Evolutionary conservation across 768 basidiomycete genomes (phyloP), one percentile per base, ranked within the genome.

Genomic region (Lactarius evosmus): DNA sequence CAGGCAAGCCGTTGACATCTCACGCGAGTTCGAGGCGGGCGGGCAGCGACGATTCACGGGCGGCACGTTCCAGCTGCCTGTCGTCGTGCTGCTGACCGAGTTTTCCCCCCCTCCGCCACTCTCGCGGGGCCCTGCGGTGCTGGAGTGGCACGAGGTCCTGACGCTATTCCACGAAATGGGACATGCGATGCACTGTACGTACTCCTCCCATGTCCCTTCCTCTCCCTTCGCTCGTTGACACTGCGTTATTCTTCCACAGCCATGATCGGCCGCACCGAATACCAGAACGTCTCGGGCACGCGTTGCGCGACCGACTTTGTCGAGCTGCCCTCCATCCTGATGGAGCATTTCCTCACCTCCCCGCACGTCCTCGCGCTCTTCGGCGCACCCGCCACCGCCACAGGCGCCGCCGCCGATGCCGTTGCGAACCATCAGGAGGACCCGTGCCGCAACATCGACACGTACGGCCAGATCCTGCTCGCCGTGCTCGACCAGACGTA

Each of bases 121-220:
- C 19, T 75, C 81, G n/a, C 76, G 79, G 14, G 88, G 87, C 0
- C 83, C 91, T 6, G 87, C 92, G 0, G 75, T 88, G 56, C 76
- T 99, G 25, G 86, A 88, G 61, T 98, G 95, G 95, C 88, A 90
- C 69, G 95, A 98, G 69, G 92, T 98, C 9, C 80, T 90, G 72
- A 98, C 96, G 2, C 78, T 98, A 27, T 97, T 95, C 77, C 97
- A 99, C 70, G 97, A 99, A 77, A 97, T 98, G 94, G 97, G 97
- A 0, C 97, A 99, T 76, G 97, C 97, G 12, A 94, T 99, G 85
- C 97, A 99, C 73, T 99, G 97, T 98, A 71, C 81, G 94, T 80
- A 17, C n/a, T 14, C 46, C 32, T 51, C 60, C 41, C 22, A 30
- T 30, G 4, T 22, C 53, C 53, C 60, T 36, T 66, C 51, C 19